Evolutionary conservation across 805 yeast genomes (phyloP).

Genomic region (Saturnispora bothae): DNA sequence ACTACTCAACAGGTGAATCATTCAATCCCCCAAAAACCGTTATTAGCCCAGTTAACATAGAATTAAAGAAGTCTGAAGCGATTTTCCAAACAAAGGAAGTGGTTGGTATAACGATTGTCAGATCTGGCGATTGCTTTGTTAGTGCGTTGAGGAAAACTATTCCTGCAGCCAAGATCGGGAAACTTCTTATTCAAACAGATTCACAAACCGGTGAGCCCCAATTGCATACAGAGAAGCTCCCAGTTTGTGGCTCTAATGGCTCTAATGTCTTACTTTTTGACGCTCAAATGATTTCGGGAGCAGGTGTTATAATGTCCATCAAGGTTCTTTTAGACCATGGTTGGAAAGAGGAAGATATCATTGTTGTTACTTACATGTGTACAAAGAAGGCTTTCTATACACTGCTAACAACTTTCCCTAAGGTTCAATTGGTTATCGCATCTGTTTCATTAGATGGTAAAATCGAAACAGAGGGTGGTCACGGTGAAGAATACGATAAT

Average conservation of each 20-base stretch:
- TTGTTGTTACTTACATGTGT: conserved; percentile 62
- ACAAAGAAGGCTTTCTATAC: conserved; percentile 71
- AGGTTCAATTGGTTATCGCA: conserved; percentile 61
- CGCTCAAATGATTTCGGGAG: conserved; percentile 85
- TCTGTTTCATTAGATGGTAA: conserved; percentile 27
- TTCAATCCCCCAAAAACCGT: conserved; percentile 6
- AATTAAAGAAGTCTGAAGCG: conserved; percentile 18
- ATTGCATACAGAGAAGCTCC: conserved; percentile 71
- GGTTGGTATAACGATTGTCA: conserved; percentile 66
- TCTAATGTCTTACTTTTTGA: conserved; percentile 58
- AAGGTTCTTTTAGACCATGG: conserved; percentile 80
- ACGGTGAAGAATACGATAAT: not conserved
- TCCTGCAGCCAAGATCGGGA: conserved; percentile 74
- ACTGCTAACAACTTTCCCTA: conserved; percentile 62
- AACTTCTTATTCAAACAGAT: conserved; percentile 79
- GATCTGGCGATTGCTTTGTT: conserved; percentile 92
- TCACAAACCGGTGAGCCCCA: conserved; percentile 89
- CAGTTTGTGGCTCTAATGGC: conserved; percentile 26
- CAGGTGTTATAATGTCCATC: conserved; percentile 89
- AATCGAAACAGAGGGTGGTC: not conserved
- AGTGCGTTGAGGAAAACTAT: conserved; percentile 63
- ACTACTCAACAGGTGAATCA: conserved; percentile 24
- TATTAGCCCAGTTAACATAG: conserved; percentile 33
- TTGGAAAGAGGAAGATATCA: conserved; percentile 48
- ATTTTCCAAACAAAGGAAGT: conserved; percentile 34